These are phyloP conservation scores for Phytophthora sp. DNA, from an alignment of 352 stramenopile genomes.

Conservation along the genomic window DNA sequence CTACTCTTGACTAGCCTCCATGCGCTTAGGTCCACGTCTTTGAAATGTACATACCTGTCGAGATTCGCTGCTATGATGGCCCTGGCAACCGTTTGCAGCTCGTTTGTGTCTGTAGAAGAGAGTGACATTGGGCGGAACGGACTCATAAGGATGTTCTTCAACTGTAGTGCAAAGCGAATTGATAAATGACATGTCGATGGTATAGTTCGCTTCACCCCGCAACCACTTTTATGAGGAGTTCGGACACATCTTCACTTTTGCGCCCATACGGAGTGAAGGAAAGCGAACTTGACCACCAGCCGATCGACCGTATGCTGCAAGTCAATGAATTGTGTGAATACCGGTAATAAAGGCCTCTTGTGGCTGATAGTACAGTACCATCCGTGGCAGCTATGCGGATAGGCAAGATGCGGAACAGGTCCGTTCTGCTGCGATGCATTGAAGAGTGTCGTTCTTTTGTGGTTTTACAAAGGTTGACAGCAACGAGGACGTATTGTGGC, in stretches of 20 bases:
- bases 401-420: background rate
- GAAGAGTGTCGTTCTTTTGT: conserved; percentile 7
- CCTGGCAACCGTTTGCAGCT: conserved; percentile 36
- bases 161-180: conserved; percentile 16
- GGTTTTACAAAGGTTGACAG: no score
- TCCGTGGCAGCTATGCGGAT: background rate
- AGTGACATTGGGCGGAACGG: conserved; percentile 42
- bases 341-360: no score
- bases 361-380: no score
- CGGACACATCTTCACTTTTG: conserved; percentile 22
- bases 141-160: background rate
- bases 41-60: conserved; percentile 39
- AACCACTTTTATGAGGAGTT: no score
- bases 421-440: background rate
- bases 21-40: conserved; percentile 4
- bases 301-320: background rate
- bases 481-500: no score
- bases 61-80: conserved; percentile 38
- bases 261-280: conserved; percentile 27
- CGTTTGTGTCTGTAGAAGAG: conserved; percentile 12
- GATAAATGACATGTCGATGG: conserved; percentile 7
- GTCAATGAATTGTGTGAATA: no score
- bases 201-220: no score
- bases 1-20: conserved; percentile 38
- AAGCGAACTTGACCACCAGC: conserved; percentile 7